These are phyloP conservation scores for Fusarium paranaense DNA, from an alignment of 2,329 filamentous ascomycete genomes.

Conservation along the genomic window DNA sequence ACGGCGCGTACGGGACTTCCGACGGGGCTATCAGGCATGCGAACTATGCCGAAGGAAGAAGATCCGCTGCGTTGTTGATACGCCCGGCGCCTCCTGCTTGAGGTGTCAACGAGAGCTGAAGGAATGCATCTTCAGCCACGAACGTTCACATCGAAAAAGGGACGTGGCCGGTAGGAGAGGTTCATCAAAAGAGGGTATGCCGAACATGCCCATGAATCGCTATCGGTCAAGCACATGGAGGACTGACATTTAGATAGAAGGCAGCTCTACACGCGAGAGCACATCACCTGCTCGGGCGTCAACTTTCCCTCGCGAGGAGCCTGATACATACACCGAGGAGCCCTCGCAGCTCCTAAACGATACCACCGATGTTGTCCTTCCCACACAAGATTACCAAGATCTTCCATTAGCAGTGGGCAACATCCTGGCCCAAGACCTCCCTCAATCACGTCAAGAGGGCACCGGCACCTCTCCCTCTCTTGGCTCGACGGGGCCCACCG, in stretches of 20 bases:
- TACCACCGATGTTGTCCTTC: neutral
- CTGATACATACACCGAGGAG: neutral
- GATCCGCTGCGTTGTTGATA: conserved; percentile 23
- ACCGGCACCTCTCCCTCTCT: neutral
- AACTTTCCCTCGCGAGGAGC: neutral
- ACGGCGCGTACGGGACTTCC: conserved; percentile 27
- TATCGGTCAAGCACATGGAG: neutral
- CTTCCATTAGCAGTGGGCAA: neutral
- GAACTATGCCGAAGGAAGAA: conserved; percentile 34
- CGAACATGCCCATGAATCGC: neutral
- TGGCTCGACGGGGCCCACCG: neutral
- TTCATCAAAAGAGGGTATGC: neutral
- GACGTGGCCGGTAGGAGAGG: neutral
- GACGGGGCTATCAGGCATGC: conserved; percentile 29
- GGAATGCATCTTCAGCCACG: conserved; percentile 20
- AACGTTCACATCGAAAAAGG: conserved; percentile 13
- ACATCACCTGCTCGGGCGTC: neutral
- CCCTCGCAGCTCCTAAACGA: neutral
- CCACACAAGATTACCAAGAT: neutral
- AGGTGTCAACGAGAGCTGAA: conserved; percentile 25
- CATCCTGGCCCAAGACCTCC: neutral
- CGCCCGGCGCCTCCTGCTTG: conserved; percentile 14
- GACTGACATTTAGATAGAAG: neutral
- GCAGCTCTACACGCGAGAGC: neutral
- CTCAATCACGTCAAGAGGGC: neutral